Base-by-base conservation (phyloP, 345 rosid genomes). In the Brassica nigra region DNA sequence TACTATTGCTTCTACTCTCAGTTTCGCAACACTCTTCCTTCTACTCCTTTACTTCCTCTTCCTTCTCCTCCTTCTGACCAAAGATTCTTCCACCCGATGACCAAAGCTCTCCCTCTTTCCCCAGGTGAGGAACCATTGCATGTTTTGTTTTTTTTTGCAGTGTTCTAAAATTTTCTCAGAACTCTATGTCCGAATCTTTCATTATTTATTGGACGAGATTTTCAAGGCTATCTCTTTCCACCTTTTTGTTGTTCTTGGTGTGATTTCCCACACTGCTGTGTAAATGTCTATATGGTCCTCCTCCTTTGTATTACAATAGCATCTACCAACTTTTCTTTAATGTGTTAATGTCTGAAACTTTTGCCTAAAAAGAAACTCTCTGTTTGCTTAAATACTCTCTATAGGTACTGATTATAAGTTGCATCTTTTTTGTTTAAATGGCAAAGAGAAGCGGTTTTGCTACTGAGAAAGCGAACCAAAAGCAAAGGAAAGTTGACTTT, bases 231-330 rank as follows among this genome's bases (percentile, higher is more conserved):
- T 72, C 37, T 66, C 73, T 58, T 67, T 72, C 44, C 27, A 7
- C 5, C 31, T 52, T 34, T 70, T 16, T 62, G 28, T 52, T 64
- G 55, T 66, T 66, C 69, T 73, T 78, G 76, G 31, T 78, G 49
- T 72, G 70, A n/a, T 31, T 70, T 62, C 63, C 75, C 69, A 62
- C 80, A 39, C 55, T 62, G 9, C 14, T 47, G 55, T 61, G 64
- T 79, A 68, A 79, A 73, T 79, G 77, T 73, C 73, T 73, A 55
- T 18, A 78, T 72, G 73, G 73, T 42, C 77, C 77, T 65, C 61
- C 30, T 63, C 29, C 0, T 54, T 4, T 73, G 73, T 31, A 47
- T 14, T 44, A 4, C 37, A 57, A 11, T 42, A 64, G 31, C 9
- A 37, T 49, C 78, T 23, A 23, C 27, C 27, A 42, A 68, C 36